These are phyloP conservation scores for Aspergillus tanneri DNA, from an alignment of 2,329 filamentous ascomycete genomes.

Conservation along the genomic window DNA sequence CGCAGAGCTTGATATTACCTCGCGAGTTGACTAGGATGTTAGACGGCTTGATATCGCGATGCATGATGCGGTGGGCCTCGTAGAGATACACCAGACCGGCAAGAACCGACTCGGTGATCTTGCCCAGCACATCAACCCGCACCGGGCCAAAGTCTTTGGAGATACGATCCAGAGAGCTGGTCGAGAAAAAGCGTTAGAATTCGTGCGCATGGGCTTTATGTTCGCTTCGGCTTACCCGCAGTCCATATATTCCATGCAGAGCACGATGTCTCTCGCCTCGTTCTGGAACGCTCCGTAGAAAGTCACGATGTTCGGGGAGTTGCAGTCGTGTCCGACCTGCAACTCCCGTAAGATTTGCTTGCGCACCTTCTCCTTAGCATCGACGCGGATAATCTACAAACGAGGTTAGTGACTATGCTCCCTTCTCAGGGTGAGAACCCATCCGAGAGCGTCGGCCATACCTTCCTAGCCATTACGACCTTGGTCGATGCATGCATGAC, in stretches of 20 bases:
- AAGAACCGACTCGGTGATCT: slow-evolving; percentile 94
- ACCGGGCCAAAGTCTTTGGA: slow-evolving; percentile 94
- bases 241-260: slow-evolving; percentile 99
- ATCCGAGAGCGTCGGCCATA: slow-evolving; percentile 41
- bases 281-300: slow-evolving; percentile 98
- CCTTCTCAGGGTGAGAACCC: background rate
- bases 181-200: slow-evolving; percentile 16
- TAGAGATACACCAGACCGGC: slow-evolving; percentile 95
- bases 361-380: slow-evolving; percentile 94
- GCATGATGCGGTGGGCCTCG: slow-evolving; percentile 95
- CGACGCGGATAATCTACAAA: slow-evolving; percentile 86
- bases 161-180: slow-evolving; percentile 84
- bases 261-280: slow-evolving; percentile 93
- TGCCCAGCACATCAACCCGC: slow-evolving; percentile 92
- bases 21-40: slow-evolving; percentile 95
- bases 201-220: background rate
- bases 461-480: slow-evolving; percentile 97
- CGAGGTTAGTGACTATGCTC: slow-evolving; percentile 10
- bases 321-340: slow-evolving; percentile 97
- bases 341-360: slow-evolving; percentile 96
- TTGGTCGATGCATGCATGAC: slow-evolving; percentile 93
- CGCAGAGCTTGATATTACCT: slow-evolving; percentile 93
- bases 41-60: slow-evolving; percentile 96
- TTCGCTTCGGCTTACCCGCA: slow-evolving; percentile 70
- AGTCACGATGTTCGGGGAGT: slow-evolving; percentile 93